phyloP scores from a whole-genome alignment of 1,139 yeast genomes.

The Sugiyamaella castrensis region DNA sequence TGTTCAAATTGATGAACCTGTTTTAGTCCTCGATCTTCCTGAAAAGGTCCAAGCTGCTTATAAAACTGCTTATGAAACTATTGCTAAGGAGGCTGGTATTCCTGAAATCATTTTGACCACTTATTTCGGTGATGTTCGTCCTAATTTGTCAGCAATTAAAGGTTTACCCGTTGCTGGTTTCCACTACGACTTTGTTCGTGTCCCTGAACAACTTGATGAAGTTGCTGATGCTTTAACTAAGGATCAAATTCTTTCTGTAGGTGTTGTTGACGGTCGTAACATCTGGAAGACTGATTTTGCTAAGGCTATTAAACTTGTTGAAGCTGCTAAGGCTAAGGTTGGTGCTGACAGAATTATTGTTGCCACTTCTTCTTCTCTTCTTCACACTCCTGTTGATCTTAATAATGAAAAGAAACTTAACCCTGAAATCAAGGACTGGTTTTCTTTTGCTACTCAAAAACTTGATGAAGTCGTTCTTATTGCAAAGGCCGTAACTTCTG shows the following conservation, averaged over 20 bases:
- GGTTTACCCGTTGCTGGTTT: constrained; percentile 89
- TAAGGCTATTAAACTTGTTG: constrained; percentile 76
- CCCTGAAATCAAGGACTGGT: constrained; percentile 92
- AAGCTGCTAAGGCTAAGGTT: constrained; percentile 76
- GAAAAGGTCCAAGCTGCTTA: constrained; percentile 77
- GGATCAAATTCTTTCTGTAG: constrained; percentile 84
- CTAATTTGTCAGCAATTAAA: constrained; percentile 87
- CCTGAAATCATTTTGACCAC: constrained; percentile 84
- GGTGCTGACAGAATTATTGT: constrained; percentile 88
- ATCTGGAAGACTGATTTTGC: constrained; percentile 97
- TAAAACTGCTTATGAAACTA: constrained; percentile 78
- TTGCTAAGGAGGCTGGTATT: constrained; percentile 59
- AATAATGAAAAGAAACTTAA: constrained; percentile 86
- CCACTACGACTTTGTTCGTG: constrained; percentile 97
- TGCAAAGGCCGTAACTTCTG: constrained; percentile 74
- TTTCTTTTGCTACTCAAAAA: constrained; percentile 97
- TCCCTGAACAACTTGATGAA: constrained; percentile 91
- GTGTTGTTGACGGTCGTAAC: constrained; percentile 98
- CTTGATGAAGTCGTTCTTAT: constrained; percentile 84
- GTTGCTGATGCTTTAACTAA: constrained; percentile 62
- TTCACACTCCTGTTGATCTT: constrained; percentile 98
- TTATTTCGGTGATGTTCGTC: constrained; percentile 97
- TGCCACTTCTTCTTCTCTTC: constrained; percentile 92
- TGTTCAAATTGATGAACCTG: constrained; percentile 97
- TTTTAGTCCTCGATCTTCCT: constrained; percentile 90